Base-by-base conservation (phyloP, 345 rosid genomes). In the Turritis glabra region DNA sequence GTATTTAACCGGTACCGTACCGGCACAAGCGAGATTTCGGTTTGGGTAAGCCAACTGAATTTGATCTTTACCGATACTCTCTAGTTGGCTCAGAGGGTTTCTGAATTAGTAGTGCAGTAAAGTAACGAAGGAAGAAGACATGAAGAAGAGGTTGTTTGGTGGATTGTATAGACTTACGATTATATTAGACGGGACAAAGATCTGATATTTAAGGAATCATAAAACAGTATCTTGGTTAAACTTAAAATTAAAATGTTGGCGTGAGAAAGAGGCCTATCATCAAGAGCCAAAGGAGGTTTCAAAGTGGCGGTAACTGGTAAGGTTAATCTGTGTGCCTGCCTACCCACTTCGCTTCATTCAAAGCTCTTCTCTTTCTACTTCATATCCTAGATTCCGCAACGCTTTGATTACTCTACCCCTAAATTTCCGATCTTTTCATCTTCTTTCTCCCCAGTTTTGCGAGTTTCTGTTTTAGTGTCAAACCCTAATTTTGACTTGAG, bases 401-500 rank as follows among this genome's bases (percentile, higher is more conserved):
- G 17, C n/a, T 41, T 57, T 30, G 54, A 26, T 21, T 41, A 0
- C 40, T 35, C 1, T 1, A 3, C 14, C 26, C 14, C 59, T 23
- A 29, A 40, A 26, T 25, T 68, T 37, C 29, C 3, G 3, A 57
- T 27, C 9, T 46, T 33, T 46, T 32, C 17, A 3, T 37, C n/a
- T 57, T 19, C 32, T 29, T 29, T 29, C 55, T 54, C 64, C 29
- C 41, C 22, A 27, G 53, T 43, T 41, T 54, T 13, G 40, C 9
- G 29, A 54, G 51, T 29, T 43, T 56, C 37, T 46, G 25, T 26
- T 26, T 26, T 2, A 32, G n/a, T 50, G 10, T 33, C 59, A 50
- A 69, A 18, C 52, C 64, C 73, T 52, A 67, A 52, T 67, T 67
- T 67, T 52, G 60, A 60, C 32, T 14, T 30, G 27, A 13, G 30